Evolutionary conservation across 2,329 filamentous ascomycete species (phyloP), one percentile per base, ranked within the genome.

Genomic region (Penicillium sp.): DNA sequence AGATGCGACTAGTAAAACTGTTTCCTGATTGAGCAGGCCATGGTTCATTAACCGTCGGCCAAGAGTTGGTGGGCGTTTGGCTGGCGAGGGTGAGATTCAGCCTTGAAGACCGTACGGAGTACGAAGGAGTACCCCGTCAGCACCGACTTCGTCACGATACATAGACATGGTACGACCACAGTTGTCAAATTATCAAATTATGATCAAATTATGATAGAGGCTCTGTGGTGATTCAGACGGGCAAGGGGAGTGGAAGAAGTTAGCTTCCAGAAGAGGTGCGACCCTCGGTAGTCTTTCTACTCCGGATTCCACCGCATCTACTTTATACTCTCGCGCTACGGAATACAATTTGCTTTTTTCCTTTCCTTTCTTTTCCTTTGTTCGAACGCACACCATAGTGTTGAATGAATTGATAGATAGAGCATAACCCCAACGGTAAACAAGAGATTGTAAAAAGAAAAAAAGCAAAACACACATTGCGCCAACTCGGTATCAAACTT

Each of bases 401-500:
- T 45, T 32, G n/a, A 44, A 39, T 43, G 18, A 29, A 24, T 31
- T 11, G 42, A 46, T 10, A 52, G 54, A 47, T 27, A 55, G 11
- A 57, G 55, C 49, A 57, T 46, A 58, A 56, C 56, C 46, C 54
- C 51, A 45, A 43, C 46, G 32, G 34, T 43, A 45, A 52, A 52
- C 47, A 43, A 58, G 62, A 58, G 53, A 56, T 57, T 54, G 45
- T 45, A 56, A 46, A 18, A 57, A n/a, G 42, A 50, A 49, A 54
- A 57, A 38, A 49, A 47, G 55, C 60, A 21, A 58, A 47, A 49
- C 54, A 51, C 65, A 68, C 61, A 65, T 65, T 71, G 66, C 71
- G 70, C 70, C 71, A 58, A 34, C 63, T 65, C 62, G 60, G 58
- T 49, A 59, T 62, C 54, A 62, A 58, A 47, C 56, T 61, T 64